Percentiles rank a stretch among this genome's conserved stretches.
These are phyloP conservation scores for Wallacemonas rigidus DNA, from an alignment of 208 protist species.

Conservation along the genomic window DNA sequence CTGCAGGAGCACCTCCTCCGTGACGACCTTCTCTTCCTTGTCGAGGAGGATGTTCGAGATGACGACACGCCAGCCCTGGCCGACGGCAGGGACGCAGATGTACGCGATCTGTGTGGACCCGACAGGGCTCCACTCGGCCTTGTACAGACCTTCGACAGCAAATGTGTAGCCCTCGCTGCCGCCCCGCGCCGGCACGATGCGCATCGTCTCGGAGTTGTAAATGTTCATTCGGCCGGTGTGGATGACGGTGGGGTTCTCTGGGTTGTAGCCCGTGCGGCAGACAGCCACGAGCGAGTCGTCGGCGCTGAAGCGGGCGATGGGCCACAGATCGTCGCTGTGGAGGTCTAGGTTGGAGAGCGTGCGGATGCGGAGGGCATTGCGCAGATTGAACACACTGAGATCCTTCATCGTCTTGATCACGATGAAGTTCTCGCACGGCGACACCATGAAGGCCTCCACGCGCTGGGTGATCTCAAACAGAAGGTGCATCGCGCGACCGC, in stretches of 20 bases:
- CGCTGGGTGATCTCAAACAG: slow-evolving; percentile 81
- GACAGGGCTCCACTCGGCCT: slow-evolving; percentile 87
- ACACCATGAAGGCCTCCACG: slow-evolving; percentile 84
- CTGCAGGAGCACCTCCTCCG: slow-evolving; percentile 69
- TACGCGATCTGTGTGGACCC: slow-evolving; percentile 80
- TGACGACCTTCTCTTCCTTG: slow-evolving; percentile 68
- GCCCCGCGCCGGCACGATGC: slow-evolving; percentile 52
- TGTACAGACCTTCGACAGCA: slow-evolving; percentile 68
- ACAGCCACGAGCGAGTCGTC: slow-evolving; percentile 86
- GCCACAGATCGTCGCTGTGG: slow-evolving; percentile 77
- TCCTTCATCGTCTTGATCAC: slow-evolving; percentile 83
- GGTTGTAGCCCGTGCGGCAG: slow-evolving; percentile 64
- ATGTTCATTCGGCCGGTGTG: slow-evolving; percentile 69
- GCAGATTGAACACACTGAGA: slow-evolving; percentile 81
- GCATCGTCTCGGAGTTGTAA: slow-evolving; percentile 80
- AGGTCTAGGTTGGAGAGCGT: slow-evolving; percentile 83
- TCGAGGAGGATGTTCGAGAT: slow-evolving; percentile 76
- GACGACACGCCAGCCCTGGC: slow-evolving; percentile 78
- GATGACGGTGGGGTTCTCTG: slow-evolving; percentile 30
- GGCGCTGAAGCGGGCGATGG: slow-evolving; percentile 85
- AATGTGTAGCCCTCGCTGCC: slow-evolving; percentile 64
- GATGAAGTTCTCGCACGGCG: slow-evolving; percentile 87
- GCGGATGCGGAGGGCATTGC: slow-evolving; percentile 79
- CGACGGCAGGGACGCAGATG: slow-evolving; percentile 47
- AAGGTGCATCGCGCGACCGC: slow-evolving; percentile 78